Base-by-base conservation (phyloP, 441 rosid genomes). In the Adansonia rubrostipa region DNA sequence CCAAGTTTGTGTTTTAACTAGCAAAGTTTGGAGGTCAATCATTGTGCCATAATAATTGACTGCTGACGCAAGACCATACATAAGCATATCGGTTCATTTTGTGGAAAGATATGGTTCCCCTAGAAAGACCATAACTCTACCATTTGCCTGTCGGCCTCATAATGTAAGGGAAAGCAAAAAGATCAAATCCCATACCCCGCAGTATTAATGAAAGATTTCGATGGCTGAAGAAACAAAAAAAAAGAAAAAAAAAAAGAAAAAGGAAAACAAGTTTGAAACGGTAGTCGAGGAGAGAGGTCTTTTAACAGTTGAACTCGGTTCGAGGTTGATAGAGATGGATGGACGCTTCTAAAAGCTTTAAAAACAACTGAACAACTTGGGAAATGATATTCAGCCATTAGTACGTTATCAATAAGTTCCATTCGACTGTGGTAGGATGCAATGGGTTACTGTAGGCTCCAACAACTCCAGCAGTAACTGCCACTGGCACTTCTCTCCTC, bases 51-150 rank as follows among this genome's bases (percentile, higher is more conserved):
- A 33, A 6, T 50, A 9, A 9, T 8, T n/a, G 5, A 58, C 8
- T 66, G 61, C 40, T 42, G 73, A 76, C 66, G 79, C 44, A 53
- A 66, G 79, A 10, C 73, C 56, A 36, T 42, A 66, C 56, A 20
- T 54, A 36, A 36, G 44, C 19, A 53, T 24, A 63, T 20, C 10
- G 0, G 70, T 36, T 19, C 48, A 3, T 47, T 69, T 14, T 1
- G 33, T 5, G 72, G 45, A 4, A 45, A 40, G 36, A 47, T 17
- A 14, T 7, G 17, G 33, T 36, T 33, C 36, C 36, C 13, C 9
- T 24, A 14, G 0, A 6, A 19, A 33, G 47, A 74, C 17, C 33
- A 10, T 44, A 62, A 33, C 17, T 62, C 5, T 50, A 50, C 4
- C 53, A 14, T 53, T 14, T 53, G 45, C 8, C 6, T 53, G 57